Percentiles rank a stretch among this genome's conserved stretches.
These are phyloP conservation scores for Colletotrichum magnum DNA, from an alignment of 2,329 filamentous ascomycete genomes.

Conservation along the genomic window DNA sequence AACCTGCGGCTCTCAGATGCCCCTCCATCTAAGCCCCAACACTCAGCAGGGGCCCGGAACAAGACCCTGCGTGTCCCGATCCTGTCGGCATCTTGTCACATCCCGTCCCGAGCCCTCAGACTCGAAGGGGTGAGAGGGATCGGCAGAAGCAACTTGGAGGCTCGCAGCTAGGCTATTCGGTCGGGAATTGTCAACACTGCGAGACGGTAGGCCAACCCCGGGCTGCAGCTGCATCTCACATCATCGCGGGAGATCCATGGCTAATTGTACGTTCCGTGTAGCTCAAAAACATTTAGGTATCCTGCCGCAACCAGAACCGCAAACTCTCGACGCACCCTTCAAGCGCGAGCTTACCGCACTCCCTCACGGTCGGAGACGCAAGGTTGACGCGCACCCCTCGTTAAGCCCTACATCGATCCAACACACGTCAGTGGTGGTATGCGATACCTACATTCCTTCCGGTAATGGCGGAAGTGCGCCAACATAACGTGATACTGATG, in stretches of 20 bases:
- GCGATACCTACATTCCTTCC: too few species aligned
- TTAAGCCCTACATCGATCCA: not conserved
- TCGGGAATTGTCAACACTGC: slow-evolving; percentile 13
- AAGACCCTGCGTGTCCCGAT: slow-evolving; percentile 25
- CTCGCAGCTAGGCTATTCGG: slow-evolving; percentile 1
- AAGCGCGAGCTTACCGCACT: not conserved
- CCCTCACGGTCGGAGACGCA: not conserved
- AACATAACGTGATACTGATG: not conserved
- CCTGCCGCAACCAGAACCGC: too few species aligned
- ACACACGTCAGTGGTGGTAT: too few species aligned
- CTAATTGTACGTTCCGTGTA: not conserved
- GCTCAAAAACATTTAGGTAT: too few species aligned
- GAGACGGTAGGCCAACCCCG: not conserved
- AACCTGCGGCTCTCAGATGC: not conserved
- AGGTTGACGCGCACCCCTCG: slow-evolving; percentile 1
- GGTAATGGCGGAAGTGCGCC: not conserved
- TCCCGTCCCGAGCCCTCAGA: not conserved
- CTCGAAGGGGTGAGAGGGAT: not conserved
- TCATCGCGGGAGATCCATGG: not conserved
- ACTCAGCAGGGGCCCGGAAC: slow-evolving; percentile 18
- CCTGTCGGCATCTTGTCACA: slow-evolving; percentile 31
- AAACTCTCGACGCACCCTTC: too few species aligned
- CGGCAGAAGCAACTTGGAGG: not conserved
- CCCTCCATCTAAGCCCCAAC: not conserved
- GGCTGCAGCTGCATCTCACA: not conserved